Evolutionary conservation across 192 early-diverging fungal species (phyloP), one percentile per base, ranked within the genome.

Genomic region (Coemansia sp.): DNA sequence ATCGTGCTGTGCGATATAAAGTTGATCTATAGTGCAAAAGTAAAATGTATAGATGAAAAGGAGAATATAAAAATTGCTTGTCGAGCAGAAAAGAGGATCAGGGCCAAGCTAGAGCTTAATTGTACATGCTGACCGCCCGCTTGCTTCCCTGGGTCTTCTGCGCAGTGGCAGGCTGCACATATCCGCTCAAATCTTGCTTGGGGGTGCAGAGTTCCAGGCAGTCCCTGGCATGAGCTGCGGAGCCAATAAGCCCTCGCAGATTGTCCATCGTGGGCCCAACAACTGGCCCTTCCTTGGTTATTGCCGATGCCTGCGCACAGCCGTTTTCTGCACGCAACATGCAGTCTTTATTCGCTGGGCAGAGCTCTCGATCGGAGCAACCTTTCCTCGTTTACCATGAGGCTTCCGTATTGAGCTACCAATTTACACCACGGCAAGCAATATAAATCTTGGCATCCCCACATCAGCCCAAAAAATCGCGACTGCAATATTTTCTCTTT

Each of bases 1-100:
- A 74, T 74, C 15, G 19, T 49, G 19, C 17, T 49, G 48, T 49
- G 48, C 5, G 19, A 49, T 49, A 49, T 49, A 17, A 49, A 49
- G 5, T n/a, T 4, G 14, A 45, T 45, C 41, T 45, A n/a, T 45
- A n/a, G 41, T 45, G 41, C 14, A 45, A 45, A 45, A n/a, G 14
- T 15, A 45, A 15, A 45, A 45, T 45, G 32, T n/a, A 45, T 15
- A 45, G 15, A 0, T 45, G 15, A 45, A 45, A 5, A 45, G 15
- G 14, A 12, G 4, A 45, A 45, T 45, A 45, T 35, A 35, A 35
- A 43, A 45, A 10, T 45, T 15, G 41, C 22, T 9, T 39, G 35
- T 10, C 43, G 56, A 23, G 54, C 6, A 23, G 23, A 22, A 27
- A 27, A 52, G 24, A 56, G 25, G 54, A n/a, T 56, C 23, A 23